Evolutionary conservation across 306 rosid species (phyloP).

Genomic region (Dalbergia oliveri): DNA sequence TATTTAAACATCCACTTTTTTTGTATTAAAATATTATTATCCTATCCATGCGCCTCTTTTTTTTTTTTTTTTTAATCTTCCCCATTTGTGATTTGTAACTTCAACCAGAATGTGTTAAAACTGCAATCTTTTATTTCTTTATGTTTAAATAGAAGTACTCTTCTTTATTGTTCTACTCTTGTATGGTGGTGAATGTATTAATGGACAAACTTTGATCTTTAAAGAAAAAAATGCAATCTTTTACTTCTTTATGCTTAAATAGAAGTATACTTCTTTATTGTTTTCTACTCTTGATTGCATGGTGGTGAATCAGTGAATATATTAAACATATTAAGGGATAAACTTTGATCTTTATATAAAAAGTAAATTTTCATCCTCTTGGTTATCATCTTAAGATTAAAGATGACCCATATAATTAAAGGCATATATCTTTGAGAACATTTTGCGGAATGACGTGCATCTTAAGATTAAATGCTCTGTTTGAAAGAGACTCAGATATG

Average conservation of each 20-base stretch:
- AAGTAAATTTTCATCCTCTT: neutral
- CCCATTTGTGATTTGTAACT: neutral
- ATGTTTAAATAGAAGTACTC: neutral
- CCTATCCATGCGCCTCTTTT: neutral
- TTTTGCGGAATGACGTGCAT: neutral
- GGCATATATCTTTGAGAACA: neutral
- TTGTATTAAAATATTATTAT: too few relatives aligned
- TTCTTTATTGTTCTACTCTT: conserved; percentile 1
- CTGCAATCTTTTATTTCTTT: neutral
- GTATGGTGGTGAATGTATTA: too few relatives aligned
- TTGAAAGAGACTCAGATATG: conserved; percentile 13
- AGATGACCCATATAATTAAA: conserved; percentile 3
- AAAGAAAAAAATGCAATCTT: too few relatives aligned
- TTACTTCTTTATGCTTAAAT: too few relatives aligned
- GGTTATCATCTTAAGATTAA: neutral
- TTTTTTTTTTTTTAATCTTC: neutral
- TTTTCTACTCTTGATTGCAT: too few relatives aligned
- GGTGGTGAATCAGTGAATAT: conserved; percentile 6
- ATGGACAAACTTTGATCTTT: too few relatives aligned
- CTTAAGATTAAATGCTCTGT: neutral
- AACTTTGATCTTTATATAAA: neutral
- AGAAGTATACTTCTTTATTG: too few relatives aligned
- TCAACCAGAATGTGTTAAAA: neutral
- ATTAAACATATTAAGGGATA: too few relatives aligned
- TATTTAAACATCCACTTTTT: too few relatives aligned